Evolutionary conservation across 805 yeast genomes (phyloP).

Genomic region (Metahyphopichia silvanorum): DNA sequence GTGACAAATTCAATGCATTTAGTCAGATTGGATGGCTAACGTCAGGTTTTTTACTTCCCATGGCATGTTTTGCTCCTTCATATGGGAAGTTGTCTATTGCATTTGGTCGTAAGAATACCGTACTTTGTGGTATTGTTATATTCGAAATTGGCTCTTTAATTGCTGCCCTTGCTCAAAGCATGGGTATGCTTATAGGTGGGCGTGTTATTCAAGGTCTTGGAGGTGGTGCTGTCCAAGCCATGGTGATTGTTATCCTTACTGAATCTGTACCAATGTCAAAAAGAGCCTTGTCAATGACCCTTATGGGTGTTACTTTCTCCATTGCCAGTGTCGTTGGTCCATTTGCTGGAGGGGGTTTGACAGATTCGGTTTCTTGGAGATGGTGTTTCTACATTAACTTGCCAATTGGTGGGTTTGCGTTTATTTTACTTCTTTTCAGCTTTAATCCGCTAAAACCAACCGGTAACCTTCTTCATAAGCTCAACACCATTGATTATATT

Average conservation of each 20-base stretch:
- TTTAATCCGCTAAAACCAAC: slow-evolving; percentile 47
- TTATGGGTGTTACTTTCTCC: slow-evolving; percentile 42
- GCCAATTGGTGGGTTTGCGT: slow-evolving; percentile 58
- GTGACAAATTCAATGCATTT: slow-evolving; percentile 47
- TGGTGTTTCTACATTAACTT: slow-evolving; percentile 75
- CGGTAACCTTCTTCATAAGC: slow-evolving; percentile 35
- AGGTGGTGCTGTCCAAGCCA: slow-evolving; percentile 62
- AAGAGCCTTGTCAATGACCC: slow-evolving; percentile 36
- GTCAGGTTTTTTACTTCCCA: slow-evolving; percentile 52
- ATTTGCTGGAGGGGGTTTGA: slow-evolving; percentile 62
- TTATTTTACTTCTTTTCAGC: slow-evolving; percentile 32
- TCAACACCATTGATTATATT: slow-evolving; percentile 44
- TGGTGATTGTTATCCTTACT: slow-evolving; percentile 54
- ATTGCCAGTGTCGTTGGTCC: slow-evolving; percentile 60
- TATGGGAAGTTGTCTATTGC: slow-evolving; percentile 58
- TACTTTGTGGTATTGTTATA: slow-evolving; percentile 46
- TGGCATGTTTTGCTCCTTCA: slow-evolving; percentile 50
- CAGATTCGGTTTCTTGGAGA: slow-evolving; percentile 62
- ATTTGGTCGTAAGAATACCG: slow-evolving; percentile 52
- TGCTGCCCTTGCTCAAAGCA: slow-evolving; percentile 50
- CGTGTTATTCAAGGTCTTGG: slow-evolving; percentile 71
- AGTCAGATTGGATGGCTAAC: slow-evolving; percentile 58
- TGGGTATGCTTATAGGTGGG: slow-evolving; percentile 67
- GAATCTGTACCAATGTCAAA: slow-evolving; percentile 48
- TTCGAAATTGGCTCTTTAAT: slow-evolving; percentile 64